Base-by-base conservation (phyloP, 345 rosid species). In the Pelargonium nanum region DNA sequence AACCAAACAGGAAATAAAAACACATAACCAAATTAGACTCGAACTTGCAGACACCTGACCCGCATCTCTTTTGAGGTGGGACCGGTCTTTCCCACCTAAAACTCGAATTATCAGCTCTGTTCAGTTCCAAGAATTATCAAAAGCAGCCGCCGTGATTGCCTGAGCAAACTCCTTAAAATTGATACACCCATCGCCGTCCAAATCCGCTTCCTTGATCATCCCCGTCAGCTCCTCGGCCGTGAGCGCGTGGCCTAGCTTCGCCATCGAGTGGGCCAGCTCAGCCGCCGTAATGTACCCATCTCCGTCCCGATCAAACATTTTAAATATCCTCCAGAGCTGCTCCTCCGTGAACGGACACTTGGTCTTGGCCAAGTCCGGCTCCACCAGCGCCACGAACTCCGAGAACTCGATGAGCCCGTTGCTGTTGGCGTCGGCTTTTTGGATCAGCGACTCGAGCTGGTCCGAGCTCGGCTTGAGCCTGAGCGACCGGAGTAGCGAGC, bases 161-260 rank as follows among this genome's bases (percentile, higher is more conserved):
- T 78, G 79, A 1, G 83, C 65, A 50, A 88, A 91, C 69, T 91
- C 96, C 64, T 86, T 78, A 60, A 86, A 91, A 58, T 76, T 82
- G 28, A 91, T 91, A 66, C 88, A 70, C 0, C 96, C 96, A 20
- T 91, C 96, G 0, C 95, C 98, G 22, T 91, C 95, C 0, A 79
- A 76, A 60, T 86, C 96, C 0, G 96, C 98, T 68, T 91, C 98
- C 75, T 64, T 82, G 62, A 91, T 91, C 96, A 88, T 88, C 63
- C 84, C 98, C 0, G 90, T 81, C 70, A 91, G 62, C 73, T 91
- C 96, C 68, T 83, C 95, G 1, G 77, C 94, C 1, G 91, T 86
- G 58, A 86, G 76, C 0, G 85, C 90, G 10, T 89, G 85, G 6
- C 93, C 91, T 7, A 88, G 65, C 69, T 81, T 88, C 2, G 94